Conservation (phyloP, 2,329 filamentous ascomycete species). For the Plenodomus biglobosus region DNA sequence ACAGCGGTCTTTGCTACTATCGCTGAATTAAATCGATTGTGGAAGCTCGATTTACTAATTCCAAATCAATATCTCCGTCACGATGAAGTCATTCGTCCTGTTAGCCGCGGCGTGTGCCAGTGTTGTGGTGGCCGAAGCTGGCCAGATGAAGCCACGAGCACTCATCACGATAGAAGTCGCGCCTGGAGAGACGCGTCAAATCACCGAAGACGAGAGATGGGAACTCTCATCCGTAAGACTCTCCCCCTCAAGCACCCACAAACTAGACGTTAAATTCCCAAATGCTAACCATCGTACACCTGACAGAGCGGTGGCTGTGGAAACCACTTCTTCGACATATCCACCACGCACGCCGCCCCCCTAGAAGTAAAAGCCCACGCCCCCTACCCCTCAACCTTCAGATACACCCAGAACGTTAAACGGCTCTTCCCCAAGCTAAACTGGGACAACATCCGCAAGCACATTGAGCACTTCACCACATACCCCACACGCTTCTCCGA, state of each 20-base stretch:
- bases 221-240: slow-evolving; percentile 56
- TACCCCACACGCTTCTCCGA: slow-evolving; percentile 23
- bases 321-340: slow-evolving; percentile 27
- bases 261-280: too few relatives aligned
- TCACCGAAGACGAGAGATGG: slow-evolving; percentile 92
- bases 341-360: slow-evolving; percentile 16
- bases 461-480: slow-evolving; percentile 17
- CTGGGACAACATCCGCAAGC: slow-evolving; percentile 20
- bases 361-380: slow-evolving; percentile 13
- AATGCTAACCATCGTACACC: too few relatives aligned
- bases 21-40: too few relatives aligned
- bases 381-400: slow-evolving; percentile 17
- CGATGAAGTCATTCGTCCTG: background rate
- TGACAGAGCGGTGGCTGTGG: slow-evolving; percentile 20
- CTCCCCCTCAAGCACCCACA: too few relatives aligned
- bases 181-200: slow-evolving; percentile 76
- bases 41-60: too few relatives aligned
- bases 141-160: slow-evolving; percentile 14
- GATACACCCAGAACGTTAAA: slow-evolving; percentile 13
- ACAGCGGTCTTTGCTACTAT: too few relatives aligned
- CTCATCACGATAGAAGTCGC: slow-evolving; percentile 75
- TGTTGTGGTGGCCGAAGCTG: slow-evolving; percentile 12
- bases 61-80: too few relatives aligned
- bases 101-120: slow-evolving; percentile 14
- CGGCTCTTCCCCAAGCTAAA: slow-evolving; percentile 16